Evolutionary conservation across 805 yeast species (phyloP), one percentile per base, ranked within the genome.

Genomic region (Ogataea dorogensis): DNA sequence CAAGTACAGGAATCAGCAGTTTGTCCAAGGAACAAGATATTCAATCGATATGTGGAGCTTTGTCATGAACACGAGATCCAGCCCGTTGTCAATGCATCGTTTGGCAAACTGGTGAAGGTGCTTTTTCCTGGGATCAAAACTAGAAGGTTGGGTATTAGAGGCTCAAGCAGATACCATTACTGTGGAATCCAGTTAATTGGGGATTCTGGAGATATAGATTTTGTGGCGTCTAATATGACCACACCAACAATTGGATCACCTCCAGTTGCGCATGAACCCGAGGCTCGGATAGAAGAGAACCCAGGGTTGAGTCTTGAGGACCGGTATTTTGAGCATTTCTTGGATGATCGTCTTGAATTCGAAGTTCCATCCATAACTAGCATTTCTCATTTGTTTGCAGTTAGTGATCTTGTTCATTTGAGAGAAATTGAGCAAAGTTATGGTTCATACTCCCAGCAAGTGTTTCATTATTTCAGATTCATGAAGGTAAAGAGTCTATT

Each of bases 81-180:
- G 36, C 78, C 95, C 1, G 61, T 84, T 37, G 75, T 81, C 23
- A 88, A 86, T 18, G 91, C 94, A 1, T 76, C 85, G 2, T 75
- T 86, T 51, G 95, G 95, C 4, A 84, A 81, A 51, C 63, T 82
- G 27, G 86, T 85, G 13, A 68, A 80, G 40, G 64, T 79, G 4
- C 59, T 77, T 4, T 82, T 73, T 49, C 93, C 95, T 0, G 65
- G 67, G 36, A 65, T 86, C 43, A 77, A 79, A 19, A 83, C 93
- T 0, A 71, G 94, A 45, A 70, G 96, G 36, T 65, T 87, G 35
- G 96, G 96, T 2, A 76, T 80, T 57, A 68, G 95, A 32, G 89
- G 89, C 2, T 83, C 81, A 52, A 79, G 91, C 14, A 82, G 82
- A 54, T 88, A 88, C 59, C 94, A 86, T 56, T 87, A 86, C 53